Conservation (phyloP, 345 rosid genomes). For the Leavenworthia alabamica region DNA sequence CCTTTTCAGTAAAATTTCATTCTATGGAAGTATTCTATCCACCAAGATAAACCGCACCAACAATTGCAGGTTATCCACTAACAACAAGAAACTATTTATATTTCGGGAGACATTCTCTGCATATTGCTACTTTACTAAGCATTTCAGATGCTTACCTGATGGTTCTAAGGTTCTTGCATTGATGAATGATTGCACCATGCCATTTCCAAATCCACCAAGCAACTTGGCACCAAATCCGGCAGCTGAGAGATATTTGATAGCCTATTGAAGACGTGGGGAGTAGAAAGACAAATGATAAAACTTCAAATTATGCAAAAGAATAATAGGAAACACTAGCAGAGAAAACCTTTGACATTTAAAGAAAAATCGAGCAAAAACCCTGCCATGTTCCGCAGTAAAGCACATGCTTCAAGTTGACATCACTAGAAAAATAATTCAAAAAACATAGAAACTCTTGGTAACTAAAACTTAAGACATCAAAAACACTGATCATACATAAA, state of each 20-base stretch:
- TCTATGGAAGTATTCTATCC: too few relatives aligned
- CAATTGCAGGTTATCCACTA: background rate
- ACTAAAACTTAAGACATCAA: background rate
- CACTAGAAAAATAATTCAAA: conserved; percentile 9
- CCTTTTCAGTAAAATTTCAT: too few relatives aligned
- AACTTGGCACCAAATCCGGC: conserved; percentile 98
- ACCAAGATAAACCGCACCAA: too few relatives aligned
- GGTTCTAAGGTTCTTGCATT: conserved; percentile 75
- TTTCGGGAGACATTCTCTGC: background rate
- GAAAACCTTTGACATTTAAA: conserved; percentile 15
- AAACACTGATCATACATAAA: background rate
- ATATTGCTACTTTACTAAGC: too few relatives aligned
- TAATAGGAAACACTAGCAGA: conserved; percentile 10
- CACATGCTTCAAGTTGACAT: conserved; percentile 13
- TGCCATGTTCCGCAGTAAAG: conserved; percentile 2
- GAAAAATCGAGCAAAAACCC: conserved; percentile 19
- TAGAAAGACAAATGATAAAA: conserved; percentile 15
- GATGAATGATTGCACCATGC: conserved; percentile 95
- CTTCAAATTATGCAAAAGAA: conserved; percentile 8
- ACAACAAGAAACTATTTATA: background rate
- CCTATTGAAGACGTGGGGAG: conserved; percentile 39
- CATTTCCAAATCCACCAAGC: conserved; percentile 84
- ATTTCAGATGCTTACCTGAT: conserved; percentile 46
- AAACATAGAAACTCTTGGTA: conserved; percentile 6
- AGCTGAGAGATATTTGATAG: conserved; percentile 88